Conservation (phyloP, 139 green algal genomes). For the Ostreobium quekettii region DNA sequence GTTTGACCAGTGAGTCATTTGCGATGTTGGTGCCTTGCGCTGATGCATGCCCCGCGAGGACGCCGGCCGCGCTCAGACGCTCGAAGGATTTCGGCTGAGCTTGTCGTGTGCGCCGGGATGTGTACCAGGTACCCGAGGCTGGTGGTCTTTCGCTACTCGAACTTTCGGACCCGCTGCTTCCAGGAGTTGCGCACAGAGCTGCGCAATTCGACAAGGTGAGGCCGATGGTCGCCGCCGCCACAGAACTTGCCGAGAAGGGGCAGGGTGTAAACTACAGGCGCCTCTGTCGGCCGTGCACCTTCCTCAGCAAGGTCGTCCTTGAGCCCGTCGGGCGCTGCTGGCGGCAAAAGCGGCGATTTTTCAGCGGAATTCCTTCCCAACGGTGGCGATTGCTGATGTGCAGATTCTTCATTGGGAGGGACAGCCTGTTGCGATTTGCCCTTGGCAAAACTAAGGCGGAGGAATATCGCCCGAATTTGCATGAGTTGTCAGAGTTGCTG, state of each 20-base stretch:
- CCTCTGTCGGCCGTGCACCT: too few species aligned
- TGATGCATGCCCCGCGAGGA: neutral
- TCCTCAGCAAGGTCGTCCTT: too few species aligned
- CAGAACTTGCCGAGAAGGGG: too few species aligned
- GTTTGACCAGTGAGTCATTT: neutral
- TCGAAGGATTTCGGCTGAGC: too few species aligned
- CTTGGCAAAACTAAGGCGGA: conserved; percentile 65
- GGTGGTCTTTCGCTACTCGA: conserved; percentile 4
- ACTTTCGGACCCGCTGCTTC: conserved; percentile 3
- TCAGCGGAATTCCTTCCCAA: neutral
- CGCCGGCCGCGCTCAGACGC: neutral
- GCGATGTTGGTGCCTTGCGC: neutral
- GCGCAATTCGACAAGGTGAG: neutral
- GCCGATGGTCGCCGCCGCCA: too few species aligned
- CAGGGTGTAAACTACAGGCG: too few species aligned
- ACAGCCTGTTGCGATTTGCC: conserved; percentile 80
- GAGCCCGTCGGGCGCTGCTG: too few species aligned
- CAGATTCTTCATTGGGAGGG: conserved; percentile 87
- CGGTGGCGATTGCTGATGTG: neutral
- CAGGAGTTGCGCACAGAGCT: conserved; percentile 10
- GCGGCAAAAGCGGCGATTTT: too few species aligned
- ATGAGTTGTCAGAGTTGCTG: conserved; percentile 48
- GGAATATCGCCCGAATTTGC: conserved; percentile 62
- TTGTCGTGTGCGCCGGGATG: too few species aligned
- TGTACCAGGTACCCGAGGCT: conserved; percentile 9